Evolutionary conservation across 345 rosid species (phyloP), one percentile per base, ranked within the genome.

Genomic region (Heritiera fomes): DNA sequence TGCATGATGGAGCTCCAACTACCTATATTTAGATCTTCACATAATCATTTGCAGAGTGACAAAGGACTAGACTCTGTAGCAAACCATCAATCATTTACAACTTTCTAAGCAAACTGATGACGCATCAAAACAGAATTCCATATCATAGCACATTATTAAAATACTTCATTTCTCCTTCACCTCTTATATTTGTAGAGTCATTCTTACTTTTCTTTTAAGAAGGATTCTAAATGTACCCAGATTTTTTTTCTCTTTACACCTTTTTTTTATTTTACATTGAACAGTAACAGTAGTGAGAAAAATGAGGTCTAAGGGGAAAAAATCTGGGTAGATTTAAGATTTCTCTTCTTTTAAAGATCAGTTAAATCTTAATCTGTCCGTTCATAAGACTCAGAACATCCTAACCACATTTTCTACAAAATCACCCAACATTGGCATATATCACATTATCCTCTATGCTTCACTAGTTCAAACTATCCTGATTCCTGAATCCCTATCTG

Each of bases 341-440:
- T 34, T 34, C 38, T 34, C 15, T 71, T 49, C 20, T 8, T 52
- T 30, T 50, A 46, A 20, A 14, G 28, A 5, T 30, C 45, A 2
- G 61, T 14, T 50, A 71, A 49, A 14, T 23, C 55, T 71, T 30
- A 28, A n/a, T 5, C 18, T 50, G 5, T 52, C 61, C 23, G 59
- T 32, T 30, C 75, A 50, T 71, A 71, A 30, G 13, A 71, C 15
- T 23, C 9, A 5, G n/a, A 30, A 50, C 23, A 71, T 52, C 61
- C 23, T 2, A 8, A 2, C 14, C 15, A 30, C 38, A 47, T 49
- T 71, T 30, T 1, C 38, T 4, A 12, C 28, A 14, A 50, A 30
- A 5, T 49, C 58, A 49, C 75, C 43, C 30, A 71, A 71, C 28
- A 15, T 71, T 71, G 75, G 32, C 59, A 6, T 52, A 52, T 50